phyloP scores from a whole-genome alignment of 2,329 filamentous ascomycete genomes.

The Ophiognomonia clavigignenti-juglandacearum region DNA sequence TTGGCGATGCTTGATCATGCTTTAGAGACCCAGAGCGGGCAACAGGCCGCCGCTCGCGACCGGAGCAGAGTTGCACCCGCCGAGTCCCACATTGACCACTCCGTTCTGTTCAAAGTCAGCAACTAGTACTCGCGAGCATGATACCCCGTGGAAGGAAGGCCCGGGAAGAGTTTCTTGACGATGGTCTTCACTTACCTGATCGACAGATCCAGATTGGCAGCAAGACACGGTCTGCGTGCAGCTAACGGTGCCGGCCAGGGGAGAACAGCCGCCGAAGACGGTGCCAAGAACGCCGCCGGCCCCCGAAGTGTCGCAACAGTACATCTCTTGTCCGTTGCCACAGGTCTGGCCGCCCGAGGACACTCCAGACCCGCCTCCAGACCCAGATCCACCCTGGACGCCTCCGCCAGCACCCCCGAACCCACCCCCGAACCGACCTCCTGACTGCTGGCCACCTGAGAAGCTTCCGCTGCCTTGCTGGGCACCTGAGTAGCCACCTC shows the following conservation, averaged over 20 bases:
- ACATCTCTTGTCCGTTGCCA: not conserved
- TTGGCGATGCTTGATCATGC: too few species aligned
- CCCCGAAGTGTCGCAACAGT: not conserved
- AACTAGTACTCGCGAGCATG: not conserved
- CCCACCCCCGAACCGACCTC: too few species aligned
- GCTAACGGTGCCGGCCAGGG: not conserved
- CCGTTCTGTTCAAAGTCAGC: not conserved
- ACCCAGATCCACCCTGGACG: not conserved
- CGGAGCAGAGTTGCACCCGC: too few species aligned
- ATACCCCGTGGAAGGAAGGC: not conserved
- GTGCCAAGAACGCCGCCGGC: not conserved
- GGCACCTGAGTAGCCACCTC: not conserved
- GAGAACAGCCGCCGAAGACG: not conserved
- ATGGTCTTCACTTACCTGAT: not conserved
- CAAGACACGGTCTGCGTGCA: slow-evolving; percentile 1
- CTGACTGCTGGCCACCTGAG: too few species aligned
- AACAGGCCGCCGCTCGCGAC: too few species aligned
- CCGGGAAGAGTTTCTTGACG: not conserved
- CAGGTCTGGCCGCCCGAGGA: not conserved
- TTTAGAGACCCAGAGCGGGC: too few species aligned
- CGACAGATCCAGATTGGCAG: not conserved
- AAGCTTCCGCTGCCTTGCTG: not conserved
- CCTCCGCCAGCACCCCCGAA: not conserved
- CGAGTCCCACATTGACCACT: too few species aligned
- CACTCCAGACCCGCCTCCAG: not conserved